phyloP scores from a whole-genome alignment of 371 early-diverging fungal genomes.

The Gilbertella persicaria region DNA sequence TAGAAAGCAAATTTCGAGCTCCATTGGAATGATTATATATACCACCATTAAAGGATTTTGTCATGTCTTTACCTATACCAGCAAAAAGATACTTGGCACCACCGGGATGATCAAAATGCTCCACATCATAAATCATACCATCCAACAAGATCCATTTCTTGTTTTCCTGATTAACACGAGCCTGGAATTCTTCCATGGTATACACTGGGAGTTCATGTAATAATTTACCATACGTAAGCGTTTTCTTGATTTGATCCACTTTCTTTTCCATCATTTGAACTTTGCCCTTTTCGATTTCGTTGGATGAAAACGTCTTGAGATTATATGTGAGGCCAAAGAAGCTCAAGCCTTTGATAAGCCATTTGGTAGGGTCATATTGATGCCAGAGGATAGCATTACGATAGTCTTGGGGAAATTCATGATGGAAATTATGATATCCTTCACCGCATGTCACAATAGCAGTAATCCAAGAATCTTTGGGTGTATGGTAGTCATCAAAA shows the following conservation, averaged over 20 bases:
- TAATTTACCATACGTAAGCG: constrained; percentile 75
- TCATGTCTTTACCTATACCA: constrained; percentile 83
- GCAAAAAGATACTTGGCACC: constrained; percentile 77
- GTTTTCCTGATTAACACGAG: constrained; percentile 52
- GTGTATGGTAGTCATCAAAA: constrained; percentile 80
- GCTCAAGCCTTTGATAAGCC: constrained; percentile 75
- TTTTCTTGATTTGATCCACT: constrained; percentile 57
- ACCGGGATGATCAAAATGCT: constrained; percentile 91
- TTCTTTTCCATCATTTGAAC: constrained; percentile 84
- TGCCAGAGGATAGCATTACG: constrained; percentile 89
- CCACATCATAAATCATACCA: constrained; percentile 88
- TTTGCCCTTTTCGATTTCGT: constrained; percentile 90
- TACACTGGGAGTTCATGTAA: constrained; percentile 71
- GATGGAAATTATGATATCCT: constrained; percentile 91
- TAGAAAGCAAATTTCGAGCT: constrained; percentile 77
- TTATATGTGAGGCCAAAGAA: constrained; percentile 78
- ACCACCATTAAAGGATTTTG: constrained; percentile 84
- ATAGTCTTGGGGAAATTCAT: constrained; percentile 96
- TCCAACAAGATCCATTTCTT: constrained; percentile 86
- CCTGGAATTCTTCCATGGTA: constrained; percentile 73
- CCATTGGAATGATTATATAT: constrained; percentile 86
- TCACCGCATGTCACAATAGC: constrained; percentile 84
- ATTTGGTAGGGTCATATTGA: constrained; percentile 97
- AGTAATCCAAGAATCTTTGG: constrained; percentile 79
- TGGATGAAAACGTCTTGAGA: constrained; percentile 85